Evolutionary conservation across 2,329 filamentous ascomycete genomes (phyloP).

Genomic region (Chaetoscypha palmicola): DNA sequence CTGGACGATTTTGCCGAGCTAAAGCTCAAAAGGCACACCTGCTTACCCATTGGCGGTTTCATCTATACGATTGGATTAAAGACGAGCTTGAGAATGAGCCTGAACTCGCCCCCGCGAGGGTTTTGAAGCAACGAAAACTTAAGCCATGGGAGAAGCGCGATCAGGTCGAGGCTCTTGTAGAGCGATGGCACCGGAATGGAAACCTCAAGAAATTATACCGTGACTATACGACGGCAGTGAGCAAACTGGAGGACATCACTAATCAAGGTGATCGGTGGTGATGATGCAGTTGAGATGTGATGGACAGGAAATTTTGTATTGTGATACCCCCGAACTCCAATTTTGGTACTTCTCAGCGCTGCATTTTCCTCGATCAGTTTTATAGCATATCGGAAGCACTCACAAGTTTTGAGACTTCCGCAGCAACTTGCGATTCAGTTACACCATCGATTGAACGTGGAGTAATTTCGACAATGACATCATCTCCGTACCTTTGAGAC

Average conservation of each 20-base stretch:
- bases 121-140: constrained; percentile 55
- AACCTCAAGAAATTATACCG: constrained; percentile 56
- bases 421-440: too few species aligned
- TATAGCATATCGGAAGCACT: too few species aligned
- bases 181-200: constrained; percentile 52
- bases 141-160: constrained; percentile 51
- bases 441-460: too few species aligned
- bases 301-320: too few species aligned
- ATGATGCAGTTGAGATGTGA: too few species aligned
- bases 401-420: too few species aligned
- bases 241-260: constrained; percentile 34
- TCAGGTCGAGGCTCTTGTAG: constrained; percentile 56
- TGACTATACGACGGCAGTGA: constrained; percentile 58
- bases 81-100: constrained; percentile 52
- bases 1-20: constrained; percentile 43
- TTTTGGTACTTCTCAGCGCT: too few species aligned
- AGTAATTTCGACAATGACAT: too few species aligned
- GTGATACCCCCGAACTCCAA: too few species aligned
- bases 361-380: too few species aligned
- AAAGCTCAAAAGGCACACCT: constrained; percentile 65
- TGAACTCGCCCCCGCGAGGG: constrained; percentile 48
- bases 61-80: constrained; percentile 66
- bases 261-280: constrained; percentile 6
- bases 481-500: too few species aligned
- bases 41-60: constrained; percentile 68